A percentile compares a stretch with the other conserved stretches of the same genome.
phyloP scores from a whole-genome alignment of 163 green algal species.

The Chlorella variabilis region DNA sequence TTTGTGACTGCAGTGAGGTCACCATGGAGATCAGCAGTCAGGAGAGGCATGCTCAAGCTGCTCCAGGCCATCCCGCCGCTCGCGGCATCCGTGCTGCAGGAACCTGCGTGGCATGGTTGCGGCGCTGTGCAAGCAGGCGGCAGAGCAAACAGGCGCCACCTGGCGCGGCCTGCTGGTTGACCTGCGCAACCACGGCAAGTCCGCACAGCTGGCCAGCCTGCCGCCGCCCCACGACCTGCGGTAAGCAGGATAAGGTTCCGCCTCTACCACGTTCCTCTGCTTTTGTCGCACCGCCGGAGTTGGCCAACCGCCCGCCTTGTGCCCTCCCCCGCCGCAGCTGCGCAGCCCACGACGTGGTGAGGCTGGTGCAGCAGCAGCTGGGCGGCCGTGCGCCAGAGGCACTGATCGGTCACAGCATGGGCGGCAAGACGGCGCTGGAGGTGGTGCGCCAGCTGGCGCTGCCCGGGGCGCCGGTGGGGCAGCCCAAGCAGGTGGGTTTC shows the following conservation, averaged over 20 bases:
- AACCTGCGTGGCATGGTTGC: conserved; percentile 49
- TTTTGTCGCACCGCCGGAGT: too few species aligned
- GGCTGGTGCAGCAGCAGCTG: conserved; percentile 35
- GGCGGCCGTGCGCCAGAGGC: conserved; percentile 39
- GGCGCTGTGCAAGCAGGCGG: conserved; percentile 45
- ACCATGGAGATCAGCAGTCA: too few species aligned
- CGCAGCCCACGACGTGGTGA: conserved; percentile 70
- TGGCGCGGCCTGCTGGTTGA: conserved; percentile 73
- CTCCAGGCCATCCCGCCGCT: too few species aligned
- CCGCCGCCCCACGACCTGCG: conserved; percentile 71
- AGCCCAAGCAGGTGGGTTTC: conserved; percentile 32
- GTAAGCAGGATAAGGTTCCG: too few species aligned
- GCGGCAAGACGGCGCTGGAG: conserved; percentile 81
- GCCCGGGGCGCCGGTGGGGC: background rate
- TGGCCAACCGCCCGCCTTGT: too few species aligned
- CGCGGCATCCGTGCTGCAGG: too few species aligned
- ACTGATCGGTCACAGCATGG: conserved; percentile 81
- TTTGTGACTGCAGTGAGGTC: too few species aligned
- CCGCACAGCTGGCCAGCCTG: conserved; percentile 33
- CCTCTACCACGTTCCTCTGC: too few species aligned
- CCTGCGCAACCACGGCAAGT: conserved; percentile 67
- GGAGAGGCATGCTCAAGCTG: background rate
- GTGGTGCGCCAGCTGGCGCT: conserved; percentile 48
- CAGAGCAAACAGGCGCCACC: conserved; percentile 32
- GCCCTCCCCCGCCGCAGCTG: too few species aligned